A percentile compares a stretch with the other conserved stretches of the same genome.
Conservation (phyloP, 2,329 filamentous ascomycete species). For the Diaporthe capsici region DNA sequence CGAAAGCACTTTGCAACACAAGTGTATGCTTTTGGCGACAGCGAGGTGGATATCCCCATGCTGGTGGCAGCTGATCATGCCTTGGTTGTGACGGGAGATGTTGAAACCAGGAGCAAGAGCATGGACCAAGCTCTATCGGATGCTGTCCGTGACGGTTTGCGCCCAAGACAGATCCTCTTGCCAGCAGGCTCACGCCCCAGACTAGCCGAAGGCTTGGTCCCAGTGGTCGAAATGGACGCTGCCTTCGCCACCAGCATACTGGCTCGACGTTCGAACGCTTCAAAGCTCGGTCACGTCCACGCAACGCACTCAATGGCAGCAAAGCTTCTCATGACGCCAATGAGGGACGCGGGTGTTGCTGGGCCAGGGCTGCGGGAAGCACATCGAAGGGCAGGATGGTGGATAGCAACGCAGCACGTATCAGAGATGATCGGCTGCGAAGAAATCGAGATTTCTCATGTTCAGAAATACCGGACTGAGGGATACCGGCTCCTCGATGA, state of each 20-base stretch:
- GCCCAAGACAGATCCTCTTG: conserved; percentile 62
- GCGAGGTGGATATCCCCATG: conserved; percentile 33
- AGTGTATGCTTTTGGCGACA: conserved; percentile 31
- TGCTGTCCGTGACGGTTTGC: conserved; percentile 59
- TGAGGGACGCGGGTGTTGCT: conserved; percentile 61
- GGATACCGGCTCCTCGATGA: conserved; percentile 65
- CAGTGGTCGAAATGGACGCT: conserved; percentile 53
- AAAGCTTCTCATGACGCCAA: conserved; percentile 67
- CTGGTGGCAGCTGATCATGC: conserved; percentile 61
- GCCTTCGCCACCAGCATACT: conserved; percentile 44
- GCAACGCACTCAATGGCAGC: conserved; percentile 52
- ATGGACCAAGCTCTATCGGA: conserved; percentile 64
- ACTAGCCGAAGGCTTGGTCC: conserved; percentile 59
- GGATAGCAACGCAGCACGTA: conserved; percentile 66
- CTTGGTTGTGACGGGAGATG: conserved; percentile 67
- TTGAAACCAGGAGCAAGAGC: conserved; percentile 60
- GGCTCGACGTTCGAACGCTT: conserved; percentile 12
- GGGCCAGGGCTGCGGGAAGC: conserved; percentile 63
- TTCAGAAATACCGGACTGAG: conserved; percentile 59
- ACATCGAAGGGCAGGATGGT: conserved; percentile 65
- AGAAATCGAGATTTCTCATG: conserved; percentile 62
- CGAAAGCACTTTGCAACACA: background rate
- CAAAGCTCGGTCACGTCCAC: conserved; percentile 5
- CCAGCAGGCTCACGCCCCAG: conserved; percentile 56
- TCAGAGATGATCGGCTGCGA: conserved; percentile 64